Percentiles rank a stretch among this genome's conserved stretches.
phyloP scores from a whole-genome alignment of 805 yeast genomes.

The Candida silvicultrix region DNA sequence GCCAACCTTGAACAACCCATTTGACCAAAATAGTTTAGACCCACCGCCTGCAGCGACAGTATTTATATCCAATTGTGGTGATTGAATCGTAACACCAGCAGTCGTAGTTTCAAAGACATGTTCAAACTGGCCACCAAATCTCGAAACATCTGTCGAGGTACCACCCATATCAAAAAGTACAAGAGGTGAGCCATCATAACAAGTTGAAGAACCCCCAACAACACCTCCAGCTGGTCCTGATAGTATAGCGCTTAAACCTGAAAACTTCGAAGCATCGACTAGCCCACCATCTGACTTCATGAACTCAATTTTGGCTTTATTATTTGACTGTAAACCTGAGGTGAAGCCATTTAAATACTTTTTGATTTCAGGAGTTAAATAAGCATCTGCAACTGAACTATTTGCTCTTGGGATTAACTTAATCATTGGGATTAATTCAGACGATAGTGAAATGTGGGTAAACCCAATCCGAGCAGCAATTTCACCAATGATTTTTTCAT shows the following conservation, averaged over 20 bases:
- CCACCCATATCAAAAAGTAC: constrained; percentile 92
- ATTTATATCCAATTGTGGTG: constrained; percentile 77
- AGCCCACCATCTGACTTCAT: constrained; percentile 98
- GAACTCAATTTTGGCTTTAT: constrained; percentile 53
- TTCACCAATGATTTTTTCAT: constrained; percentile 52
- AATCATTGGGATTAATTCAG: constrained; percentile 72
- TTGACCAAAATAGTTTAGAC: constrained; percentile 57
- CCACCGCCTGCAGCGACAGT: constrained; percentile 89
- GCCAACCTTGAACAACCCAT: constrained; percentile 74
- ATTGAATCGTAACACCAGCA: constrained; percentile 77
- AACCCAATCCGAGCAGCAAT: constrained; percentile 66
- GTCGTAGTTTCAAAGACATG: constrained; percentile 80
- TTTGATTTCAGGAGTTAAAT: constrained; percentile 72
- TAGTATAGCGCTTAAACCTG: constrained; percentile 82
- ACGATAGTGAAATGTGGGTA: constrained; percentile 59
- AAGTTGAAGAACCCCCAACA: constrained; percentile 85
- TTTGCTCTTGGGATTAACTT: constrained; percentile 70
- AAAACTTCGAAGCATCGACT: constrained; percentile 74
- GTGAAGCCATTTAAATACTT: constrained; percentile 57
- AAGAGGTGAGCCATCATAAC: constrained; percentile 51
- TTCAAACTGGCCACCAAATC: constrained; percentile 66
- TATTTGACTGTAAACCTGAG: constrained; percentile 47
- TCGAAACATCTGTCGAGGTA: constrained; percentile 79
- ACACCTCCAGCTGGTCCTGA: constrained; percentile 99
- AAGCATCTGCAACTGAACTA: constrained; percentile 77